phyloP scores from a whole-genome alignment of 345 rosid genomes.

The Hibiscus mutabilis region DNA sequence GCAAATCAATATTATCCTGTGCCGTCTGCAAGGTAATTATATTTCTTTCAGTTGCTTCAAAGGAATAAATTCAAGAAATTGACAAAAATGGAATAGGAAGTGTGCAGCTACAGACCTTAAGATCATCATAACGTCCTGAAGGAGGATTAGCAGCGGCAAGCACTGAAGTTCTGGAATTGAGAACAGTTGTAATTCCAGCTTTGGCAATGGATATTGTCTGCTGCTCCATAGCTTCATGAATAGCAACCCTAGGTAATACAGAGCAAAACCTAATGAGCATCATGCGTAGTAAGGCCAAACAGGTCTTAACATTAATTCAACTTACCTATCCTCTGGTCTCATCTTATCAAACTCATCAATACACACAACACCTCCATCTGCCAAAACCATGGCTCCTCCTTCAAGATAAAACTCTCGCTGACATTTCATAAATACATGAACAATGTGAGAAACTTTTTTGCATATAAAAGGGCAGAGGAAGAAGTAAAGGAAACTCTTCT shows the following conservation, averaged over 20 bases:
- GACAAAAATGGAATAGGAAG: neutral
- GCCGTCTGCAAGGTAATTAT: neutral
- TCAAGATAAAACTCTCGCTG: neutral
- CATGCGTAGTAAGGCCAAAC: neutral
- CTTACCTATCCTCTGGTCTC: neutral
- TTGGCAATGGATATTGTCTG: neutral
- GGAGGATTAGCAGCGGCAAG: neutral
- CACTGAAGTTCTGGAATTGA: neutral
- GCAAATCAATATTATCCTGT: neutral
- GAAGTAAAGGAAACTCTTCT: neutral
- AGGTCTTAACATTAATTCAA: neutral
- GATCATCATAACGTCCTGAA: neutral
- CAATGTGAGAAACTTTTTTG: neutral
- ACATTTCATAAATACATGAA: neutral
- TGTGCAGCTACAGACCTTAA: neutral
- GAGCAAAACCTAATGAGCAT: neutral
- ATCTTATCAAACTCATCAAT: neutral
- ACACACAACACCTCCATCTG: neutral
- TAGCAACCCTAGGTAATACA: neutral
- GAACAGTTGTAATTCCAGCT: neutral
- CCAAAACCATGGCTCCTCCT: neutral
- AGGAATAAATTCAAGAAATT: neutral
- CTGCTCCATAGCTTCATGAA: neutral
- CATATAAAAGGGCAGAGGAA: neutral
- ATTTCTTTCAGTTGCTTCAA: neutral